A percentile compares a stretch with the other conserved stretches of the same genome.
Evolutionary conservation across 2,329 filamentous ascomycete genomes (phyloP).

Genomic region (Colletotrichum higginsianum): DNA sequence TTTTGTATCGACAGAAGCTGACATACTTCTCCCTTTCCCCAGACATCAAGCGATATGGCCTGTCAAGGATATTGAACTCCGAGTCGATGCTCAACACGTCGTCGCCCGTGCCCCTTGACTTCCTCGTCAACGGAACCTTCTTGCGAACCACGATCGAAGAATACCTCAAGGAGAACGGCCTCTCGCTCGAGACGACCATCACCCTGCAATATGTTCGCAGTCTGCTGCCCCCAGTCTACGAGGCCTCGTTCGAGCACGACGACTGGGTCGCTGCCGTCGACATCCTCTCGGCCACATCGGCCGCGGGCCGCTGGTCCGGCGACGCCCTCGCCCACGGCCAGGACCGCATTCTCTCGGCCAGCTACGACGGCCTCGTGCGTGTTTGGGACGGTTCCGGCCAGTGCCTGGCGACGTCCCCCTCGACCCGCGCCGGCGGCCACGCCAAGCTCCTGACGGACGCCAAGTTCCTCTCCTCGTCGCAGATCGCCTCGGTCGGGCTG

Average conservation of each 20-base stretch:
- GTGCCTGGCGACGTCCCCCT: slow-evolving; percentile 81
- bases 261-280: slow-evolving; percentile 96
- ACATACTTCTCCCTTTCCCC: background rate
- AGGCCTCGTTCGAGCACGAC: slow-evolving; percentile 95
- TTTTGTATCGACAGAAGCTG: slow-evolving; percentile 7
- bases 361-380: slow-evolving; percentile 90
- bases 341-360: slow-evolving; percentile 88
- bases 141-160: slow-evolving; percentile 91
- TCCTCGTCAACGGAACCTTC: slow-evolving; percentile 94
- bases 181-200: slow-evolving; percentile 89
- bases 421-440: slow-evolving; percentile 79
- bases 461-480: slow-evolving; percentile 83
- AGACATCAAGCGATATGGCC: slow-evolving; percentile 80
- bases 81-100: slow-evolving; percentile 78
- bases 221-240: slow-evolving; percentile 88
- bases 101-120: slow-evolving; percentile 86
- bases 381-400: slow-evolving; percentile 94
- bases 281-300: slow-evolving; percentile 78
- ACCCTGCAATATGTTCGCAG: slow-evolving; percentile 95
- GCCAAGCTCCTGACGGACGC: slow-evolving; percentile 84
- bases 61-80: slow-evolving; percentile 80
- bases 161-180: slow-evolving; percentile 87
- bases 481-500: slow-evolving; percentile 86
- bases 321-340: slow-evolving; percentile 67
- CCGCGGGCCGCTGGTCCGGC: slow-evolving; percentile 70